These are phyloP conservation scores for Benincasa hispida DNA, from an alignment of 306 rosid species.

Conservation along the genomic window DNA sequence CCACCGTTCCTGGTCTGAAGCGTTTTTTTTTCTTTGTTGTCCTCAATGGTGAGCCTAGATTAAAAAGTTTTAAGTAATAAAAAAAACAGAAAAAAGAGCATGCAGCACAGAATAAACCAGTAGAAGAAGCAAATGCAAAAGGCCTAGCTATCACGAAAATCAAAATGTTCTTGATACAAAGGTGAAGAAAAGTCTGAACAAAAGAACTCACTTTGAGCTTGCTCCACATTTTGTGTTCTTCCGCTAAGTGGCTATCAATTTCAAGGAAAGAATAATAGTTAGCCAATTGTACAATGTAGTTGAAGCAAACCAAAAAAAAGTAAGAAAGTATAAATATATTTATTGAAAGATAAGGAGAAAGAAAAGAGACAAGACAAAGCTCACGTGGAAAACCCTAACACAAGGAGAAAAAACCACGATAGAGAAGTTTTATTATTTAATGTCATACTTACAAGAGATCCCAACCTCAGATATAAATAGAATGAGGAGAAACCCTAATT, in stretches of 20 bases:
- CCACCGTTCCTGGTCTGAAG: constrained; percentile 43
- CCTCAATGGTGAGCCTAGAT: constrained; percentile 14
- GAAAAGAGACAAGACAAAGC: too few species aligned
- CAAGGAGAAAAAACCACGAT: too few species aligned
- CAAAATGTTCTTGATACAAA: not conserved
- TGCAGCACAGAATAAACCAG: not conserved
- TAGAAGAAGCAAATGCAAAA: constrained; percentile 5
- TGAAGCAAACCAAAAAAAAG: not conserved
- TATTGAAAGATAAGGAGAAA: too few species aligned
- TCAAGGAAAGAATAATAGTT: not conserved
- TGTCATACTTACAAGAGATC: too few species aligned
- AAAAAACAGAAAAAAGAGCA: not conserved
- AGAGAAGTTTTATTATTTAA: too few species aligned
- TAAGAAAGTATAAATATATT: not conserved
- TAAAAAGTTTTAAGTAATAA: not conserved
- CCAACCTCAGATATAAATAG: too few species aligned
- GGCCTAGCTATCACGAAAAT: not conserved
- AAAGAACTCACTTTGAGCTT: constrained; percentile 2
- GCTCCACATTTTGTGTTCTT: not conserved
- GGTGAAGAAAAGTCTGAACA: not conserved
- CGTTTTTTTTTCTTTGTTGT: constrained; percentile 24
- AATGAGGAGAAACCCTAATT: too few species aligned
- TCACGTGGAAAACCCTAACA: too few species aligned
- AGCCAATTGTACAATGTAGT: not conserved
- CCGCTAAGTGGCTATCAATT: not conserved